Evolutionary conservation across 2,329 filamentous ascomycete species (phyloP).

Genomic region (Penicillium sp.): DNA sequence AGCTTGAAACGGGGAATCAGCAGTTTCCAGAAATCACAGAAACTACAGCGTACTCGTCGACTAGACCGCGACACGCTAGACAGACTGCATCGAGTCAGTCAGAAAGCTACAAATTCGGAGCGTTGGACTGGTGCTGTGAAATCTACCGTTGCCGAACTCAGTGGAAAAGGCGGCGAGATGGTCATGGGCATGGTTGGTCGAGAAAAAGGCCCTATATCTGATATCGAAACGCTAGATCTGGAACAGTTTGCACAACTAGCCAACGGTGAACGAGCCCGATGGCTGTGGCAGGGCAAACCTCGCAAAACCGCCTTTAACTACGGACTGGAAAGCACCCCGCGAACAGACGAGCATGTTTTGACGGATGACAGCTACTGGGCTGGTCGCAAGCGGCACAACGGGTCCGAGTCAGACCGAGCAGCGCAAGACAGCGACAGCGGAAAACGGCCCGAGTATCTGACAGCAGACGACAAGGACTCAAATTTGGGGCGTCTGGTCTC

Average conservation of each 20-base stretch:
- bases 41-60: constrained; percentile 70
- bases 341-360: constrained; percentile 40
- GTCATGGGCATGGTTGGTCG: constrained; percentile 91
- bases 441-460: constrained; percentile 23
- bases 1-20: constrained; percentile 77
- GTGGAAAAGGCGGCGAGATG: constrained; percentile 89
- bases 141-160: constrained; percentile 87
- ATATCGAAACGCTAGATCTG: constrained; percentile 87
- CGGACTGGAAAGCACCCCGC: constrained; percentile 26
- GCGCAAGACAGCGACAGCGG: constrained; percentile 28
- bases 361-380: constrained; percentile 46
- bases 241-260: constrained; percentile 75
- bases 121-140: constrained; percentile 92
- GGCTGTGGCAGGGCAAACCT: constrained; percentile 91
- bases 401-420: constrained; percentile 37
- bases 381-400: constrained; percentile 34
- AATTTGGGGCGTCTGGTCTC: constrained; percentile 63
- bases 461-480: constrained; percentile 38
- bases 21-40: constrained; percentile 85
- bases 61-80: constrained; percentile 81
- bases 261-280: constrained; percentile 80
- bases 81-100: constrained; percentile 74
- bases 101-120: constrained; percentile 83
- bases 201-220: constrained; percentile 84
- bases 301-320: constrained; percentile 53